Base-by-base conservation (phyloP, 768 basidiomycete genomes). In the Phallus indusiatus region DNA sequence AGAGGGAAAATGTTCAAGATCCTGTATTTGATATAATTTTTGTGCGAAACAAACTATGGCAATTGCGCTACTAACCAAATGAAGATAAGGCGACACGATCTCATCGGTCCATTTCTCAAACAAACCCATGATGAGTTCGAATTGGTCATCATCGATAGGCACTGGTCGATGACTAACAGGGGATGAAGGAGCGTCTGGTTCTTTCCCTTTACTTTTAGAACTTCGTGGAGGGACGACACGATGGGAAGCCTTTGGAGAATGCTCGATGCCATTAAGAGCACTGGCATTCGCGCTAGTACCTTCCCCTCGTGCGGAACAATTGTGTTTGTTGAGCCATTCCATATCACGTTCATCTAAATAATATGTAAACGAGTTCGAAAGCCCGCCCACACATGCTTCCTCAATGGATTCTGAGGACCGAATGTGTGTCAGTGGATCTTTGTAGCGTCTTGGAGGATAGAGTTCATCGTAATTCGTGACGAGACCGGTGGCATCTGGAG, bases 341-440 rank as follows among this genome's bases (percentile, higher is more conserved):
- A 88, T 84, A 74, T 98, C 95, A 17, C 88, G 85, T 70, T 98
- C 96, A 66, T 99, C 95, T 88, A 97, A 90, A 63, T 83, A 90
- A 68, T 98, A 97, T 1, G 85, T 84, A 72, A 88, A 88, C 0
- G 88, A 87, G 64, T 87, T 83, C 34, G 81, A 73, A 59, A 93
- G 80, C 11, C 81, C 82, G 63, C 74, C 77, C 4, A 70, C 70
- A 64, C 78, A 75, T 9, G 81, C 75, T 64, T 94, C 92, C 65
- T 98, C 96, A 63, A 88, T 83, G 2, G 88, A 91, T 65, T 88
- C 83, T 8, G 92, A 94, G 35, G 85, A 88, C 59, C 84, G 83
- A 58, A 95, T 77, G 69, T 88, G 93, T 0, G 85, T 79, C 18
- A 77, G 69, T 1, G 94, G 86, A 64, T 96, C 90, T 62, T 76